A percentile compares a stretch with the other conserved stretches of the same genome.
Conservation (phyloP, 192 early-diverging fungal genomes). For the Obelidium mucronatum region DNA sequence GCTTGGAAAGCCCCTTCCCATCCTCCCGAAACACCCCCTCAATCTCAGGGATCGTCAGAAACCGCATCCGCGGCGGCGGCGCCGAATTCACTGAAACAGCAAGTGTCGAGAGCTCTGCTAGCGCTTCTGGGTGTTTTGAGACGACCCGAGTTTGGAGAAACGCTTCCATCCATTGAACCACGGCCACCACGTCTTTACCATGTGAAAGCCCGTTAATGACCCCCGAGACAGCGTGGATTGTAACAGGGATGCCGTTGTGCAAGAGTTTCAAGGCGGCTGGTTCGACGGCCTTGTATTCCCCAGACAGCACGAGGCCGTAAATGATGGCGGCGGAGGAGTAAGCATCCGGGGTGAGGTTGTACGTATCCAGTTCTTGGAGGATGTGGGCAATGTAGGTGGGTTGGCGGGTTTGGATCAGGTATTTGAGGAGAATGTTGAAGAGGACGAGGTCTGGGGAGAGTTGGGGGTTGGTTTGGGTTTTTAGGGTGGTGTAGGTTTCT, state of each 20-base stretch:
- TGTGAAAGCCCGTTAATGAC: not conserved
- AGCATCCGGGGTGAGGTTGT: not conserved
- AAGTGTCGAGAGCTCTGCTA: not conserved
- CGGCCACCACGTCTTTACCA: not conserved
- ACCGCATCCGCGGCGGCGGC: too few species aligned
- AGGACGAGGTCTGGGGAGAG: conserved; percentile 14
- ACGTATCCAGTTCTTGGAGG: not conserved
- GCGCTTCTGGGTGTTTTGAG: not conserved
- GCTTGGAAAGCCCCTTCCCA: too few species aligned
- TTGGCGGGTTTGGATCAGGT: conserved; percentile 3
- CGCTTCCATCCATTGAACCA: conserved; percentile 6
- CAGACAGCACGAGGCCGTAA: not conserved
- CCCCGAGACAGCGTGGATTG: conserved; percentile 5
- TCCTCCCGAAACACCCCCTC: too few species aligned
- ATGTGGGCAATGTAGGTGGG: not conserved
- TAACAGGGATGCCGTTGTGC: not conserved
- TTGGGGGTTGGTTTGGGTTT: not conserved
- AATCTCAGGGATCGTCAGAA: too few species aligned
- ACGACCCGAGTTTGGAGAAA: too few species aligned
- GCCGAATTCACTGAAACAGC: not conserved
- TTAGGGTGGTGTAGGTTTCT: not conserved
- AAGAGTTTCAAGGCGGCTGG: not conserved
- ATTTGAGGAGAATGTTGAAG: conserved; percentile 7
- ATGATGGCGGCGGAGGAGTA: conserved; percentile 6
- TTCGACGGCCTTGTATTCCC: conserved; percentile 1